Base-by-base conservation (phyloP, 1,284 basidiomycete species). In the Austroboletus rostrupii region DNA sequence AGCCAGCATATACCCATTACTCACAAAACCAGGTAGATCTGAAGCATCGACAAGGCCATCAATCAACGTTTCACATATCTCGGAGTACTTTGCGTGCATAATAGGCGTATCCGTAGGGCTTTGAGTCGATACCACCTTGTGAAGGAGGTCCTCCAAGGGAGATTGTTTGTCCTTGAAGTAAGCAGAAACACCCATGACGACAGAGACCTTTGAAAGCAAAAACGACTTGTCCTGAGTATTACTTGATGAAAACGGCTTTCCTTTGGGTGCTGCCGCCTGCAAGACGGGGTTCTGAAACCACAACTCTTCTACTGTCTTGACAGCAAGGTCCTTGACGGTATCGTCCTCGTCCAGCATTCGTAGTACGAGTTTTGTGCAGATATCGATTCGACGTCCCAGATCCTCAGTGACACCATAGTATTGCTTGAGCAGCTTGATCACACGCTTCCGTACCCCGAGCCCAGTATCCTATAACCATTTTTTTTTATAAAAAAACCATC, bases 331-430 rank as follows among this genome's bases (percentile, higher is more conserved):
- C 75, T 90, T 94, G 58, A 99, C 87, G 1, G 83, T 81, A 46
- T 94, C 92, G 63, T 99, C 97, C 64, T 97, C 92, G 61, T 99
- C 97, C 39, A 87, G 68, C 72, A 93, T 85, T 21, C 92, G 81
- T 20, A 87, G 75, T 3, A 95, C 83, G n/a, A 99, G 79, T 47
- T 85, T 84, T 2, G 80, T 83, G 56, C 88, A 87, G 45, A 97
- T 90, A 58, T 97, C 92, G 43, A 88, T 78, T 21, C 83, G 81
- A 31, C 86, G 80, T 11, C 70, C 61, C 28, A 76, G 69, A 47
- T 85, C 80, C 20, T 79, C 73, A 1, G 84, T 81, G 5, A 84
- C 78, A 9, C 68, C 61, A 64, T 95, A 96, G 59, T 94, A 87
- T 14, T 84, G 79, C 62, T 88, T 92, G 44, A 99, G 76, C 0